Evolutionary conservation across 768 basidiomycete genomes (phyloP), one percentile per base, ranked within the genome.

Genomic region (Pulveroboletus sp.): DNA sequence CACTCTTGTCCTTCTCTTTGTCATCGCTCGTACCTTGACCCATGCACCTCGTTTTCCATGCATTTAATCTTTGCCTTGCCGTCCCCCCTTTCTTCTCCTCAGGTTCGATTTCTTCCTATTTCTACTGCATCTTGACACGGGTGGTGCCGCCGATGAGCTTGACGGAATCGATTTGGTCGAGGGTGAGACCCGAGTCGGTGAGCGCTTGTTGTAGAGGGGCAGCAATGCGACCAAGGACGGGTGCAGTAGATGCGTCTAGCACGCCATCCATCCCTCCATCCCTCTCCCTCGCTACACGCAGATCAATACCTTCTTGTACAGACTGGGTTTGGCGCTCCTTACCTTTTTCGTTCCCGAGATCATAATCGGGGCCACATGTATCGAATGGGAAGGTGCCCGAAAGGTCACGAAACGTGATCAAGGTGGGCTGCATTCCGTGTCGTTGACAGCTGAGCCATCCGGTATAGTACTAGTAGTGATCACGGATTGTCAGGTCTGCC

Each of bases 111-210:
- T n/a, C n/a, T n/a, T n/a, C n/a, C n/a, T n/a, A n/a, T n/a, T n/a
- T n/a, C n/a, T n/a, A n/a, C n/a, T n/a, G n/a, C n/a, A n/a, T n/a
- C n/a, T n/a, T n/a, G n/a, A n/a, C n/a, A n/a, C n/a, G n/a, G n/a
- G n/a, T n/a, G n/a, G n/a, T n/a, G n/a, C n/a, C n/a, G n/a, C n/a
- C n/a, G n/a, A n/a, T n/a, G n/a, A n/a, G n/a, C n/a, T n/a, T n/a
- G n/a, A n/a, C n/a, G n/a, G 89, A 75, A 66, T 94, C 88, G 66
- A 99, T 83, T 63, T 97, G 81, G 20, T 95, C 90, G 53, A 87
- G 70, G 29, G 80, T 77, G 41, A 98, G 70, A 29, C 87, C 89
- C 5, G 93, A 89, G 47, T 91, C 87, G 9, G 71, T 75, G 49
- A 99, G 75, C 5, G 90, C 95, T 53, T 79, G 77, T 61, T 90